Base-by-base conservation (phyloP, 306 rosid species). In the Begonia loranthoides region DNA sequence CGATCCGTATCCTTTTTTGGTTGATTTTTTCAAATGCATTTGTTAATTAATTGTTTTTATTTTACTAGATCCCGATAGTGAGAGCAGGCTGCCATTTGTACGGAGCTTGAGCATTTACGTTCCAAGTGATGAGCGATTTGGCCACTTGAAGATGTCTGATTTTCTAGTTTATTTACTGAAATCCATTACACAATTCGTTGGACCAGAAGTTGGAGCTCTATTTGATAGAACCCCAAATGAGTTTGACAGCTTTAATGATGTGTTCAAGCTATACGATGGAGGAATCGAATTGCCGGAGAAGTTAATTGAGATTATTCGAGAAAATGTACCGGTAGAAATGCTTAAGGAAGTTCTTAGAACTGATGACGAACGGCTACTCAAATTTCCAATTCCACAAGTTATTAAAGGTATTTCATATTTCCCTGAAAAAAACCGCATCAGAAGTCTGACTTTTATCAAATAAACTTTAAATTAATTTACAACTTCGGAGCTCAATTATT, bases 71-170 rank as follows among this genome's bases (percentile, higher is more conserved):
- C 74, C 70, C 3, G 67, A 63, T 1, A 41, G 2, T 33, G 95
- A 89, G 78, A 77, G 72, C 15, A 76, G 83, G 58, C 60, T 85
- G 70, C 60, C 3, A 11, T 10, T 1, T 48, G n/a, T 15, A 0
- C 45, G 14, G 50, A 79, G 94, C 65, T 62, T 89, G 39, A 73
- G 64, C 65, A 69, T 85, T 57, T 85, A 85, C 59, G 97, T 86
- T 48, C 97, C 97, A 5, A 79, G 83, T 56, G 95, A 89, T 22
- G 97, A 89, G 52, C 75, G 74, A 53, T 84, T 89, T 58, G 84
- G 87, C 12, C 90, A 82, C 69, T 57, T 85, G 70, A 89, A 89
- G 70, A 46, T 89, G 73, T 22, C 94, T 4, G 95, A 89, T 41
- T 86, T 86, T 56, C 70, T 89, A 21, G 94, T 72, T 50, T 71